phyloP scores from a whole-genome alignment of 176 grass and related monocot species.

The Avena eriantha region DNA sequence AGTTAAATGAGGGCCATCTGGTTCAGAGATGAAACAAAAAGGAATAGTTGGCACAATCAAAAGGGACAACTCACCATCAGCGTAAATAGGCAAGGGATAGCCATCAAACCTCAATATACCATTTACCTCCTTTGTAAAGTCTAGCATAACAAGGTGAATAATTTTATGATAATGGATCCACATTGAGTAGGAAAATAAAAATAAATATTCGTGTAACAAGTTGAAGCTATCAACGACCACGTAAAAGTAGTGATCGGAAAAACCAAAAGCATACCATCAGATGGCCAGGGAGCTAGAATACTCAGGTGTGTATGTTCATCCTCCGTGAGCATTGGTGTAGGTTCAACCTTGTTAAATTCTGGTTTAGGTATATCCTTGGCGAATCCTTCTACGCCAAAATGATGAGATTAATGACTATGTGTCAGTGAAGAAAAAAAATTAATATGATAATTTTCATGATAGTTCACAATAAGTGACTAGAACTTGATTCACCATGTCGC shows the following conservation, averaged over 20 bases:
- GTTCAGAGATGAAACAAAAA: background rate
- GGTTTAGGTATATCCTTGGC: background rate
- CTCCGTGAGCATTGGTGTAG: no score
- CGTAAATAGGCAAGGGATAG: background rate
- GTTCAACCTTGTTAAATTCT: background rate
- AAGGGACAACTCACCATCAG: background rate
- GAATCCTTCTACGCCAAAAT: background rate
- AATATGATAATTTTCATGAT: background rate
- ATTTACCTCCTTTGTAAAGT: background rate
- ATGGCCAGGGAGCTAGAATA: background rate
- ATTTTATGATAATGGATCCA: background rate
- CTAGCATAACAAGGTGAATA: background rate
- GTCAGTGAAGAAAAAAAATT: background rate
- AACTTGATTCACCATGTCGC: background rate
- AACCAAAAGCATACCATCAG: background rate
- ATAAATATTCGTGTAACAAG: background rate
- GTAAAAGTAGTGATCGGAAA: background rate
- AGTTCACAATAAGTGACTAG: background rate
- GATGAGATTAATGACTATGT: background rate
- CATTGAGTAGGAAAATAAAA: background rate
- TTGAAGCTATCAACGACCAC: background rate
- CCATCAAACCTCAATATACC: background rate
- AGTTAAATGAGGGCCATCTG: background rate
- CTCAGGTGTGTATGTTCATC: background rate
- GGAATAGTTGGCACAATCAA: background rate